phyloP scores from a whole-genome alignment of 768 basidiomycete species.

The Pleurotus pulmonarius region DNA sequence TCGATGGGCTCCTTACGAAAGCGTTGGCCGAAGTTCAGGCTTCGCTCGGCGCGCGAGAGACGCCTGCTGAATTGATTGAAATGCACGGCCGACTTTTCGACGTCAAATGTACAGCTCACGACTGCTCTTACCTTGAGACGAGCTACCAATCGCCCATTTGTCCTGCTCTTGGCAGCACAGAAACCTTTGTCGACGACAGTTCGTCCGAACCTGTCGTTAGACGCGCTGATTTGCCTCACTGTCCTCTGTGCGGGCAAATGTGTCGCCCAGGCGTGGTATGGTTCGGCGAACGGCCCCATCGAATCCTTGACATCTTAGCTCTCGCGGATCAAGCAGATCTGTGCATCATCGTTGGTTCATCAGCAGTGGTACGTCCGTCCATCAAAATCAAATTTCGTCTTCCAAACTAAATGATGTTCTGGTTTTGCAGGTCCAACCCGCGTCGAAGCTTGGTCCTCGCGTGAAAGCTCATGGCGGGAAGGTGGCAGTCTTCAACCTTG shows the following conservation, averaged over 20 bases:
- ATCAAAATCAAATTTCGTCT: background rate
- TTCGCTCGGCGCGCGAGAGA: too few relatives aligned
- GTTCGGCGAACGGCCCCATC: conserved; percentile 33
- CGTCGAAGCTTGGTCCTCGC: conserved; percentile 18
- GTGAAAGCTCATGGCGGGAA: conserved; percentile 26
- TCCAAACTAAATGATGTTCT: background rate
- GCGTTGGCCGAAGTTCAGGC: conserved; percentile 19
- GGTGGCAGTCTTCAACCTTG: conserved; percentile 36
- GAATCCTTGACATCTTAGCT: conserved; percentile 22
- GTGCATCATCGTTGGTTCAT: conserved; percentile 34
- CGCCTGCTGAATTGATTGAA: too few relatives aligned
- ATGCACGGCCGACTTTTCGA: too few relatives aligned
- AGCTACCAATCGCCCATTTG: too few relatives aligned
- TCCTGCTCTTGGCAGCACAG: too few relatives aligned
- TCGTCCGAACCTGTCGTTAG: background rate
- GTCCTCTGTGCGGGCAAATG: conserved; percentile 25
- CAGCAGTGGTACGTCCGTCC: conserved; percentile 21
- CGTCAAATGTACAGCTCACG: too few relatives aligned
- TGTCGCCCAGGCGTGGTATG: conserved; percentile 35
- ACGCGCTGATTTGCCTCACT: conserved; percentile 5
- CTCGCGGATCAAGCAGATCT: conserved; percentile 27
- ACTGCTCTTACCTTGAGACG: too few relatives aligned
- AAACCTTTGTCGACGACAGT: too few relatives aligned
- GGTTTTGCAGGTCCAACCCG: conserved; percentile 24
- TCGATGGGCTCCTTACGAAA: conserved; percentile 32